These are phyloP conservation scores for Sporisorium reilianum DNA, from an alignment of 1,284 basidiomycete species.

Conservation along the genomic window DNA sequence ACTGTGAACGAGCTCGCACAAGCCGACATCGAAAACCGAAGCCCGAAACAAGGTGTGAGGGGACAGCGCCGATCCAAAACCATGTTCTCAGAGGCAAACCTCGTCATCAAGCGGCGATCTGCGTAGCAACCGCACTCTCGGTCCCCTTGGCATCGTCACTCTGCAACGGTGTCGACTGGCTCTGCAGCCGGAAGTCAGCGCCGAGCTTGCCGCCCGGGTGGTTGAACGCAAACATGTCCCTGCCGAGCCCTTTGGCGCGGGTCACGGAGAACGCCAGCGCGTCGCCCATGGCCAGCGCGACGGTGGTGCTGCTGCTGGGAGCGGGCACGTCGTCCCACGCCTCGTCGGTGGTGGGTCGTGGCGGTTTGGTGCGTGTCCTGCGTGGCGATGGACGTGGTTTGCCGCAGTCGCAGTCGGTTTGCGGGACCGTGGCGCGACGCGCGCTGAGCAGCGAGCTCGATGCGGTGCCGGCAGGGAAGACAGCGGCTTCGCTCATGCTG, in stretches of 20 bases:
- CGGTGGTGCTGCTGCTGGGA: constrained; percentile 69
- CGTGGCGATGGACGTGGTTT: constrained; percentile 3
- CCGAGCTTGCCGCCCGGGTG: constrained; percentile 70
- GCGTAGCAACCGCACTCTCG: constrained; percentile 35
- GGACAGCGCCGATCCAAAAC: too few species aligned
- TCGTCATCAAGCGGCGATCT: constrained; percentile 28
- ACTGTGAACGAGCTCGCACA: neutral
- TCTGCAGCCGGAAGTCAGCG: constrained; percentile 37
- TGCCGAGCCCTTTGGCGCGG: constrained; percentile 50
- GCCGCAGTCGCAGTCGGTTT: constrained; percentile 19
- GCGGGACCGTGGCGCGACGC: constrained; percentile 10
- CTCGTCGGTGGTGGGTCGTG: constrained; percentile 39
- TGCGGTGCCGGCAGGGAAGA: neutral
- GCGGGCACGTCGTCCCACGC: constrained; percentile 66
- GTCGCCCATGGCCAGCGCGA: constrained; percentile 70
- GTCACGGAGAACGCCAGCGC: constrained; percentile 67
- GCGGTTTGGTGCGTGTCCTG: constrained; percentile 5
- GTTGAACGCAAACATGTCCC: constrained; percentile 63
- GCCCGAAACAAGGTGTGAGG: neutral
- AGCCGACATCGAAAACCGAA: neutral
- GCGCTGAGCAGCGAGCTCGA: neutral
- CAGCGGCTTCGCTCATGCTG: constrained; percentile 12
- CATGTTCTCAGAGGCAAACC: too few species aligned
- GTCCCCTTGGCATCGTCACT: constrained; percentile 14
- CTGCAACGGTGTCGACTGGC: constrained; percentile 28